phyloP scores from a whole-genome alignment of 2,329 filamentous ascomycete genomes.

The Zymoseptoria brevis region DNA sequence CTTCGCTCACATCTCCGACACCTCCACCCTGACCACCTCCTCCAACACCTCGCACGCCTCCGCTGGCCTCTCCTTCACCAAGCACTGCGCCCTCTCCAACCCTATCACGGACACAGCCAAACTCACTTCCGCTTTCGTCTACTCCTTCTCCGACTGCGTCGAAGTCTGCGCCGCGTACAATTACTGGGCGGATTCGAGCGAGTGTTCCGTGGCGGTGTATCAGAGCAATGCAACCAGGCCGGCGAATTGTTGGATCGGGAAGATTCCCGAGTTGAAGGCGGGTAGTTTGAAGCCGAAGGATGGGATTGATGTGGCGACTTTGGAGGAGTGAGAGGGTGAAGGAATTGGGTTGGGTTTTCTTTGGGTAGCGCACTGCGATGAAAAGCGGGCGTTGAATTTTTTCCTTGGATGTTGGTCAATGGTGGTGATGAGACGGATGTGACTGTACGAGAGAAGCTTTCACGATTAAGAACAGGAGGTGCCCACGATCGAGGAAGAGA shows the following conservation, averaged over 20 bases:
- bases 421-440: not conserved
- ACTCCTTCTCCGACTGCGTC: conserved; percentile 31
- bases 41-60: conserved; percentile 1
- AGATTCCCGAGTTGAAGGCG: conserved; percentile 9
- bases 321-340: conserved; percentile 7
- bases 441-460: not conserved
- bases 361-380: not conserved
- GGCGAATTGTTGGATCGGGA: conserved; percentile 28
- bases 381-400: not conserved
- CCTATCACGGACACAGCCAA: conserved; percentile 19
- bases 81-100: conserved; percentile 26
- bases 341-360: not conserved
- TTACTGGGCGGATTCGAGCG: conserved; percentile 13
- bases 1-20: conserved; percentile 10
- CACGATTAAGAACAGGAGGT: too few species aligned
- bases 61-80: conserved; percentile 25
- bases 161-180: conserved; percentile 30
- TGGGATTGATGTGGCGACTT: conserved; percentile 21
- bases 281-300: conserved; percentile 10
- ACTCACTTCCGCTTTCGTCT: conserved; percentile 28
- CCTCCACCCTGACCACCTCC: not conserved
- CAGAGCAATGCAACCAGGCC: conserved; percentile 20
- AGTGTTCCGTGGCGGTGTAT: conserved; percentile 29
- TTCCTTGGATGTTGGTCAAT: not conserved
- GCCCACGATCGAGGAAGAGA: too few species aligned